A percentile compares a stretch with the other conserved stretches of the same genome.
Conservation (phyloP, 2,329 filamentous ascomycete species). For the Penicillium sp. region DNA sequence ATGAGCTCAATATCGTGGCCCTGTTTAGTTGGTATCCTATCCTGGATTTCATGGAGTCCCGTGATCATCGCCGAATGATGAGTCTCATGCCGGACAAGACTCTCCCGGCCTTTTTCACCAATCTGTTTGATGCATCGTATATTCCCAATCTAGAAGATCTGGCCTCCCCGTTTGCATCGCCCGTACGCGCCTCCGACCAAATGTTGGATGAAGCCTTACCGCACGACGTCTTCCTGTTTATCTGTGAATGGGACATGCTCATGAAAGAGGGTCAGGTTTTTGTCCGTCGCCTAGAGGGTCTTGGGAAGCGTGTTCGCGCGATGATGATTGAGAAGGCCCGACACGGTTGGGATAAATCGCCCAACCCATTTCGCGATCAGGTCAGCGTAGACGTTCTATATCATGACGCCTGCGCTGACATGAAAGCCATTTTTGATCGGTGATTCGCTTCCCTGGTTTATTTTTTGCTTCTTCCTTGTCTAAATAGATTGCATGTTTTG, state of each 20-base stretch:
- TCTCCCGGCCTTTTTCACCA: conserved; percentile 49
- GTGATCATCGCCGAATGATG: conserved; percentile 58
- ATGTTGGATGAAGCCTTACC: conserved; percentile 57
- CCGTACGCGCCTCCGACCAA: conserved; percentile 55
- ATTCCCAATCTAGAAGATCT: conserved; percentile 50
- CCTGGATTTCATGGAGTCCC: conserved; percentile 62
- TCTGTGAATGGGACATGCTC: conserved; percentile 68
- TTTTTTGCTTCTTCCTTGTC: neutral
- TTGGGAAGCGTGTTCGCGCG: conserved; percentile 46
- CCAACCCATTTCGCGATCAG: conserved; percentile 50
- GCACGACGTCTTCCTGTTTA: conserved; percentile 61
- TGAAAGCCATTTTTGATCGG: conserved; percentile 43
- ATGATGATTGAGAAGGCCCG: conserved; percentile 48
- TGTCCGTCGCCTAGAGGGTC: conserved; percentile 39
- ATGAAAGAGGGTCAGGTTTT: conserved; percentile 57
- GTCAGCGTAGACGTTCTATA: conserved; percentile 44
- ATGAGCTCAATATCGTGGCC: conserved; percentile 53
- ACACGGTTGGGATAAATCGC: conserved; percentile 52
- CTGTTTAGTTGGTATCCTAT: conserved; percentile 64
- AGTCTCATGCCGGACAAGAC: conserved; percentile 54
- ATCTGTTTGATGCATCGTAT: conserved; percentile 51
- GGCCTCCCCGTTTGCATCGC: conserved; percentile 59
- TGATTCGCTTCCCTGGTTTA: conserved; percentile 1
- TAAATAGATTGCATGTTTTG: conserved; percentile 1
- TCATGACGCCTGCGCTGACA: conserved; percentile 43